Percentiles rank a stretch among this genome's conserved stretches.
These are phyloP conservation scores for Epichloe scottii DNA, from an alignment of 2,329 filamentous ascomycete species.

Conservation along the genomic window DNA sequence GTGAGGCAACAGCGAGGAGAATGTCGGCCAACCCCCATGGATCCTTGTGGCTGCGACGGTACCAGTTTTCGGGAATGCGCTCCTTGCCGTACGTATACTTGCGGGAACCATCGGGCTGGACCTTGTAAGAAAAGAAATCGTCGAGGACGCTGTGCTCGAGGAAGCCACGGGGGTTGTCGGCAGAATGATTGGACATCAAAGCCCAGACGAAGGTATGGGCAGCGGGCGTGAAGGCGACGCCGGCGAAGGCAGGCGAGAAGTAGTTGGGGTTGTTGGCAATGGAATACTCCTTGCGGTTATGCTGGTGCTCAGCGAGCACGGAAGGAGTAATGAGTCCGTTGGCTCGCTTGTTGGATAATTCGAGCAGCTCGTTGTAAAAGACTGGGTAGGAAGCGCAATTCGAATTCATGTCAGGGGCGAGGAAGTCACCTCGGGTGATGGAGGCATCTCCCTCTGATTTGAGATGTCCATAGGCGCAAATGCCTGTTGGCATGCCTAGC, in stretches of 20 bases:
- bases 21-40: constrained; percentile 24
- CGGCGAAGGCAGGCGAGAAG: constrained; percentile 38
- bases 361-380: constrained; percentile 17
- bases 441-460: constrained; percentile 12
- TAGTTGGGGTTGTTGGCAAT: constrained; percentile 38
- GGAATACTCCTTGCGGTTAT: constrained; percentile 18
- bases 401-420: neutral
- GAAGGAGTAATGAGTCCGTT: constrained; percentile 11
- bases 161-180: constrained; percentile 23
- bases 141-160: constrained; percentile 6
- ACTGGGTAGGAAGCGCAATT: constrained; percentile 2
- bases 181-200: constrained; percentile 30
- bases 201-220: constrained; percentile 31
- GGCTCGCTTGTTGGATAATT: constrained; percentile 30
- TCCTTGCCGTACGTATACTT: constrained; percentile 33
- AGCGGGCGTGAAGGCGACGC: constrained; percentile 32
- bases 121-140: constrained; percentile 13
- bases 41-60: constrained; percentile 28
- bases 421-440: constrained; percentile 2
- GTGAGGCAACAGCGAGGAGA: constrained; percentile 22
- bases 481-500: constrained; percentile 3
- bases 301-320: neutral
- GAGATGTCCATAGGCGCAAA: constrained; percentile 4
- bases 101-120: constrained; percentile 25
- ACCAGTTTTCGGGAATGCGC: constrained; percentile 40